Evolutionary conservation across 2,329 filamentous ascomycete genomes (phyloP), one percentile per base, ranked within the genome.

Genomic region (Cadophora malorum): DNA sequence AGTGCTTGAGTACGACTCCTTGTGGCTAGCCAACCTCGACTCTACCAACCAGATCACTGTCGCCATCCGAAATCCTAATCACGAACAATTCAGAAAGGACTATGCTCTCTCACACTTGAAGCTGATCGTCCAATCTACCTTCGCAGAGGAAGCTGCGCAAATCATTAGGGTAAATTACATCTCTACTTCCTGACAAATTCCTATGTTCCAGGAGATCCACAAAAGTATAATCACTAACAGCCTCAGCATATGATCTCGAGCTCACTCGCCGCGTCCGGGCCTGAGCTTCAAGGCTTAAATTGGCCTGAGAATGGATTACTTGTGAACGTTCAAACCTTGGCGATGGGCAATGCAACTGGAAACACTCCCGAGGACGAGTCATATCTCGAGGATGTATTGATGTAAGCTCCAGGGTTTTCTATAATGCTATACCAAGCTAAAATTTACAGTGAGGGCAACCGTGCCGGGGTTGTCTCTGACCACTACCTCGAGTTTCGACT

Each of bases 41-140:
- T 56, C 58, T 2, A 49, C 52, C 1, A 58, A 63, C 25, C 28
- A 55, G 28, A 19, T 66, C 4, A 62, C 59, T 3, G 28, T 66
- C 7, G 56, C 58, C 10, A 47, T 63, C 33, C 56, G 58, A 1
- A 66, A 66, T 25, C 64, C 64, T 1, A 62, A 62, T 28, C 47
- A 41, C n/a, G 61, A 41, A 19, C 14, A 53, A 12, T 16, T 53
- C n/a, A 19, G 35, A 6, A 55, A 55, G 31, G 50, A 41, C 12
- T 64, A 55, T 53, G 61, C 47, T 25, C 47, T 53, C 10, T 55
- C 31, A 12, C 31, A 41, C 16, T 38, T 55, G 33, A 64, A n/a
- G 23, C 10, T 6, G 8, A 28, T 52, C 21, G 19, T 55, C 6
- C 47, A 31, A 12, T 8, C 21, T 8, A 64, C 49, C 14, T 53